These are phyloP conservation scores for Lepidium didymum DNA, from an alignment of 345 rosid genomes.

Conservation along the genomic window DNA sequence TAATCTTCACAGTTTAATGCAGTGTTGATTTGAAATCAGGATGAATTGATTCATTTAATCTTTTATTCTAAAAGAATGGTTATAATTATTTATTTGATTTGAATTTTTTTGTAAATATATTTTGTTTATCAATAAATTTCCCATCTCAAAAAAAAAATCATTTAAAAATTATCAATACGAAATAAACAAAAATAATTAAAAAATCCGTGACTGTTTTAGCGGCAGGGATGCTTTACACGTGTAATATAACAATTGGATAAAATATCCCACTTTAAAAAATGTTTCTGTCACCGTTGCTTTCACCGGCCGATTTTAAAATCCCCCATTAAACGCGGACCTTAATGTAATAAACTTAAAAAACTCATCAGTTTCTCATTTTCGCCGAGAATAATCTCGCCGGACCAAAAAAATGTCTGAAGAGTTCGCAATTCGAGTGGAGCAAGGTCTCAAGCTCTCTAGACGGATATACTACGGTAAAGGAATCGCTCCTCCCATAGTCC, in stretches of 20 bases:
- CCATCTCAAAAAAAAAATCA: too few species aligned
- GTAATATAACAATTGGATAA: not conserved
- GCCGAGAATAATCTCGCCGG: not conserved
- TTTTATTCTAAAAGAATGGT: too few species aligned
- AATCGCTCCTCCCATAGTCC: constrained; percentile 33
- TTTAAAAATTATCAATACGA: not conserved
- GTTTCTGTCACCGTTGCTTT: constrained; percentile 12
- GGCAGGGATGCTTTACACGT: constrained; percentile 25
- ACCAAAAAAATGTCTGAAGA: constrained; percentile 42
- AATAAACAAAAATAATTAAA: not conserved
- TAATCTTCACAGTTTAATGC: too few species aligned
- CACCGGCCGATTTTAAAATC: constrained; percentile 26
- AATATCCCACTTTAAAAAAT: not conserved
- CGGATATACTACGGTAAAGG: constrained; percentile 77
- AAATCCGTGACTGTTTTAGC: constrained; percentile 13
- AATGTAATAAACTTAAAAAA: not conserved
- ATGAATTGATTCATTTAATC: too few species aligned
- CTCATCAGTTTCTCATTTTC: constrained; percentile 1
- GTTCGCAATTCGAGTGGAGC: constrained; percentile 54
- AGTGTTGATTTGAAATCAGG: too few species aligned
- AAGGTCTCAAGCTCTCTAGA: constrained; percentile 59
- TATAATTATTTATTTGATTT: too few species aligned
- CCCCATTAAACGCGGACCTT: constrained; percentile 2
- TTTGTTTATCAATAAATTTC: too few species aligned
- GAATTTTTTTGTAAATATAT: too few species aligned